A percentile compares a stretch with the other conserved stretches of the same genome.
phyloP scores from a whole-genome alignment of 108 stramenopile species.

The Skeletonema tropicum region DNA sequence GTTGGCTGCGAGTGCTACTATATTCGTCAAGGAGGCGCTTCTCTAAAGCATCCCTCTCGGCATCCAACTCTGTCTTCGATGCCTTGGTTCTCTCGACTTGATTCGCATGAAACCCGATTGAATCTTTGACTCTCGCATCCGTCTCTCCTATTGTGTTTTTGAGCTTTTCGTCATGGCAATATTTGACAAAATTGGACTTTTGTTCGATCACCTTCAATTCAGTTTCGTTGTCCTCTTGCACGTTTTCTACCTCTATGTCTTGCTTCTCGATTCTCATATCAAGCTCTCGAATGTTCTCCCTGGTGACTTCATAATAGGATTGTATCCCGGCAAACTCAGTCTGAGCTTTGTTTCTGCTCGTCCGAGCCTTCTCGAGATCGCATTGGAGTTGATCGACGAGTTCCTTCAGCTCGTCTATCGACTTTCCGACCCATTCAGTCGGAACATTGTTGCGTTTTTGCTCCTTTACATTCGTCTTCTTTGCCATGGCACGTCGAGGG shows the following conservation, averaged over 20 bases:
- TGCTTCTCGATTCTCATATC: constrained; percentile 44
- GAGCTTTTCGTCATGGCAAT: constrained; percentile 44
- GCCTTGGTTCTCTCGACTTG: constrained; percentile 2
- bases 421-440: constrained; percentile 36
- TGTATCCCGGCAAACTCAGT: constrained; percentile 42
- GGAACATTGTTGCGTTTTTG: constrained; percentile 17
- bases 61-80: constrained; percentile 2
- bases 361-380: constrained; percentile 18
- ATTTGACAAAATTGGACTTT: constrained; percentile 42
- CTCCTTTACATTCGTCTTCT: constrained; percentile 10
- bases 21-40: constrained; percentile 15
- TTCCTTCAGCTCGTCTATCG: constrained; percentile 27
- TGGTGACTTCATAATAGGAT: constrained; percentile 35
- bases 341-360: constrained; percentile 32
- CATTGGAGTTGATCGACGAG: constrained; percentile 31
- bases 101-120: constrained; percentile 1
- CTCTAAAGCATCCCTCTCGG: constrained; percentile 18
- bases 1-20: constrained; percentile 11
- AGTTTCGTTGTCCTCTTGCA: constrained; percentile 37
- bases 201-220: constrained; percentile 45
- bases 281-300: constrained; percentile 34
- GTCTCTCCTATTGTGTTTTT: constrained; percentile 7
- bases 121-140: constrained; percentile 11
- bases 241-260: constrained; percentile 44
- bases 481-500: background rate